Evolutionary conservation across 352 stramenopile genomes (phyloP), one percentile per base, ranked within the genome.

Genomic region (Thraustochytrium sp.): DNA sequence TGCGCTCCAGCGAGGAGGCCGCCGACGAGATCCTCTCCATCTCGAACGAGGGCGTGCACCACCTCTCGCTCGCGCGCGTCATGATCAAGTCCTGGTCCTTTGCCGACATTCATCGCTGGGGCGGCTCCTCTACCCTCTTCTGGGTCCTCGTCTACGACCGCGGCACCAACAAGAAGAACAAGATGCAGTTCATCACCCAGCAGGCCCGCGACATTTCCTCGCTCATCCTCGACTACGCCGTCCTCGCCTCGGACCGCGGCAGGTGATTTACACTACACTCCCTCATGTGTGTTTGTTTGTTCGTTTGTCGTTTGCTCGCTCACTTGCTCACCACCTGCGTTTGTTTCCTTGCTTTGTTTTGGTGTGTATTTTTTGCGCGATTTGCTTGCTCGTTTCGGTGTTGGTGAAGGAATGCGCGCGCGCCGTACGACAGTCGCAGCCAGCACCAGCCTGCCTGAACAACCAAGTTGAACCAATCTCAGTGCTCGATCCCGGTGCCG

Each of bases 11-110:
- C 42, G 72, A 26, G 53, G 36, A 31, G 11, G 42, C 56, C 0
- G 92, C 89, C 77, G 92, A 95, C 73, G 91, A 96, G 36, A 90
- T 96, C 31, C 85, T 97, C 3, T 92, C 89, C 11, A 92, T 96
- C 78, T 96, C 96, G 86, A 87, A 89, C 48, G 92, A 94, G 46
- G 94, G 94, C n/a, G 89, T 97, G 86, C 91, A 95, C 84, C 92
- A 97, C 64, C 88, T 97, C n/a, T 88, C 86, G n/a, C 87, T 90
- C 2, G 88, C 93, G 65, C 89, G 90, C 37, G 85, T 89, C 9
- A 86, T 92, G 48, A 78, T 97, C 48, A 68, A 87, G 49, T 61
- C 76, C 49, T 91, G 88, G 78, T 84, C 84, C 72, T 91, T 89
- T 85, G 82, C 86, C 31, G 88, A 91, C 78, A 84, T 91, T 40